Base-by-base conservation (phyloP, 495 filamentous ascomycete genomes). In the Apiosordaria backusii region DNA sequence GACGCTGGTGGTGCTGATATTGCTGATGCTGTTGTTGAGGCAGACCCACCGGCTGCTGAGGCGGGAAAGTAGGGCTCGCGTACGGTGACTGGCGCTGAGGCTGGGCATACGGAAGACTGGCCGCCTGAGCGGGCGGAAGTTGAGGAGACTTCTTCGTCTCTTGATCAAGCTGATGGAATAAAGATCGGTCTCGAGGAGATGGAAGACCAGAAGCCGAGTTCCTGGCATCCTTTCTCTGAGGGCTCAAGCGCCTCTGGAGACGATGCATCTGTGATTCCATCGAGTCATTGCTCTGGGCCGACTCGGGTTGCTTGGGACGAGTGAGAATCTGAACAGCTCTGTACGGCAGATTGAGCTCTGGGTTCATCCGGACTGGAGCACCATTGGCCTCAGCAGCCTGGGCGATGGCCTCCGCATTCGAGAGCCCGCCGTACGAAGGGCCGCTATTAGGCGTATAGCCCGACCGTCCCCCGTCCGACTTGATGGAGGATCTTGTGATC, bases 251-350 rank as follows among this genome's bases (percentile, higher is more conserved):
- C 62, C 40, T 65, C 26, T 71, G 62, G 5, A 69, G 27, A 26
- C 67, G 67, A 54, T 68, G 66, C 54, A 73, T 54, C 50, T 72
- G 72, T 15, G 61, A 55, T 21, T 61, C 57, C 13, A 63, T 10
- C 18, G 60, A 25, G 19, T 59, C n/a, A 19, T 71, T 67, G 5
- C 40, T 54, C 19, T 69, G 65, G 50, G 22, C 54, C 21, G 27
- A 35, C 57, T 73, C 74, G 23, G 52, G 50, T 24, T 72, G 70
- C 45, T 75, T 77, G 6, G 73, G 72, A 4, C 80, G 79, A 58
- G 74, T 74, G 29, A 82, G 60, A 50, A 82, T 81, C 61, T 74
- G 71, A 58, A 79, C 73, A 13, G 80, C 72, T 6, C 80, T 69
- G 62, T 74, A 81, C 1, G 80, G 79, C 16, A 81, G 69, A 35